Evolutionary conservation across 1,139 yeast species (phyloP), one percentile per base, ranked within the genome.

Genomic region (Zygosaccharomyces sapae): DNA sequence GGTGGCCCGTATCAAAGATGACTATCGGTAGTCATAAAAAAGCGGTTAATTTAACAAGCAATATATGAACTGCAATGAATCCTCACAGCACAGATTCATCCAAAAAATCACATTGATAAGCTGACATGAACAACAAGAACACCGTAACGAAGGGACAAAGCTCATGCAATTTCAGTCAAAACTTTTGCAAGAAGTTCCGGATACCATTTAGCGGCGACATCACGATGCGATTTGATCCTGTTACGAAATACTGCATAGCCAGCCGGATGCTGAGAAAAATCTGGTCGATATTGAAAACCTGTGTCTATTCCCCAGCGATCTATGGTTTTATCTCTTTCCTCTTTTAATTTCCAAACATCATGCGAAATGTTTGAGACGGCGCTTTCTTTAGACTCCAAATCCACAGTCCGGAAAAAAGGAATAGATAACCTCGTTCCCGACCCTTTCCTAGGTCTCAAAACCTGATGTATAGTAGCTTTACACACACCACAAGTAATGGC

Each of bases 391-490:
- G 75, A 59, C 47, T 76, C 79, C 41, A 76, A 66, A 56, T 77
- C 72, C 46, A 77, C 75, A 6, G 80, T 75, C 56, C 73, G 80
- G 63, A 78, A 78, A 59, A 76, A 77, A 1, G 83, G 81, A 13
- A 78, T 68, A 5, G 80, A 76, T 12, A 77, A 62, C 43, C 83
- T 60, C 8, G 80, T 77, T 1, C 82, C 82, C 5, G 70, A 55
- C 0, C 81, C 83, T 2, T 74, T 66, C 18, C 68, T 57, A 0
- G 86, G 86, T 1, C 79, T 73, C 41, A 75, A 56, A 1, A 82
- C 88, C 44, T 82, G 68, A 61, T 83, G 89, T 18, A 82, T 80
- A 0, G 88, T 81, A 12, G 88, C 84, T 79, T 63, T 75, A 57
- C 81, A 76, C 3, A 75, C 77, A 3, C 81, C 81, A 45, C 70